Evolutionary conservation across 2,329 filamentous ascomycete genomes (phyloP).

Genomic region (Nemania serpens): DNA sequence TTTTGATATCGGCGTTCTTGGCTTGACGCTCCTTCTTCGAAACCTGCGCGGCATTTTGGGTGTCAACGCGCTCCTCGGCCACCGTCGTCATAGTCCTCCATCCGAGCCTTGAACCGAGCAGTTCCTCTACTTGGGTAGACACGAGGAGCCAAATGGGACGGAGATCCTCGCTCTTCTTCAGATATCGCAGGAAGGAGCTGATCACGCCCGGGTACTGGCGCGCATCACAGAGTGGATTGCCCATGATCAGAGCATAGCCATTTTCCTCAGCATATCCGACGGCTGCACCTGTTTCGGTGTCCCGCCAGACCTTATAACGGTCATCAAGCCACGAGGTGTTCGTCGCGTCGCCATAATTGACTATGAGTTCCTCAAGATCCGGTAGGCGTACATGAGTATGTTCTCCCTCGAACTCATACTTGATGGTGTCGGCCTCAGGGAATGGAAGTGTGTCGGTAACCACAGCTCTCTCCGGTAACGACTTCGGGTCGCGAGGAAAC

Average conservation of each 20-base stretch:
- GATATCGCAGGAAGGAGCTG: conserved; percentile 72
- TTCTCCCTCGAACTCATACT: conserved; percentile 55
- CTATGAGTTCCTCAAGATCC: conserved; percentile 82
- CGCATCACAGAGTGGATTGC: conserved; percentile 82
- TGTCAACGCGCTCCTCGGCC: conserved; percentile 85
- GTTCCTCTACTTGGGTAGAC: conserved; percentile 76
- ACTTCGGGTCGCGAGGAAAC: conserved; percentile 88
- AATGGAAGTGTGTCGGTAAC: conserved; percentile 67
- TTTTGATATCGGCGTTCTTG: conserved; percentile 61
- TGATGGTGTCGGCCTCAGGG: conserved; percentile 82
- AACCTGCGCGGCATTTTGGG: conserved; percentile 64
- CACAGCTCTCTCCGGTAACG: conserved; percentile 68
- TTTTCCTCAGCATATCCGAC: conserved; percentile 77
- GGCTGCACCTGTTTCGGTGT: conserved; percentile 77
- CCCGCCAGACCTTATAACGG: conserved; percentile 85
- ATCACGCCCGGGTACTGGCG: conserved; percentile 77
- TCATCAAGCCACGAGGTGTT: conserved; percentile 95
- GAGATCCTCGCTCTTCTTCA: conserved; percentile 70
- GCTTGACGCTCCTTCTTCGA: conserved; percentile 84
- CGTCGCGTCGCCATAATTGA: conserved; percentile 92
- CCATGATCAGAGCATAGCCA: conserved; percentile 82
- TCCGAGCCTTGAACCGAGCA: conserved; percentile 77
- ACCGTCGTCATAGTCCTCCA: conserved; percentile 90
- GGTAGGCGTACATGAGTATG: conserved; percentile 64
- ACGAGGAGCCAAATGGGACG: conserved; percentile 90